These are phyloP conservation scores for Dimargaris verticillata DNA, from an alignment of 192 early-diverging fungal genomes.

Conservation along the genomic window DNA sequence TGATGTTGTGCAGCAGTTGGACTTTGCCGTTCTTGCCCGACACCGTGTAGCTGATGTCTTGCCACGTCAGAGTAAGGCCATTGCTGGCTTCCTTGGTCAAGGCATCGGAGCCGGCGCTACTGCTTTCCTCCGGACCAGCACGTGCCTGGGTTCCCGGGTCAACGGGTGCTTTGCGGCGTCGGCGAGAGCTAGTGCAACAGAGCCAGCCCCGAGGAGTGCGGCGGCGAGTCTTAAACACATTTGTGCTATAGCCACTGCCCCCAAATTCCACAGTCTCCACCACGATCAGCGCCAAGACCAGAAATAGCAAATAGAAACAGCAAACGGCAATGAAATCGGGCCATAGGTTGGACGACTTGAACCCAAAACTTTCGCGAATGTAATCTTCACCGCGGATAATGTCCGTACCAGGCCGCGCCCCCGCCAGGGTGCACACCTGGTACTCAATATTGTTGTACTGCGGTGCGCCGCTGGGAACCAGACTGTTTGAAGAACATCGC, in stretches of 20 bases:
- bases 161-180: conserved; percentile 1
- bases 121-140: conserved; percentile 13
- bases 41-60: conserved; percentile 40
- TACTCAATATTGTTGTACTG: conserved; percentile 26
- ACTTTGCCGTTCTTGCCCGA: conserved; percentile 27
- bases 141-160: conserved; percentile 12
- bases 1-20: conserved; percentile 43
- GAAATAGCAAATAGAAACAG: conserved; percentile 24
- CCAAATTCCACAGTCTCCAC: conserved; percentile 49
- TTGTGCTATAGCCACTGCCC: conserved; percentile 31
- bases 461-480: conserved; percentile 30
- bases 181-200: background rate
- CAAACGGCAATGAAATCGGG: conserved; percentile 39
- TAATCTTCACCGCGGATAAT: conserved; percentile 45
- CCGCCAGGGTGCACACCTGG: conserved; percentile 48
- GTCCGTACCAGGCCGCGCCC: conserved; percentile 31
- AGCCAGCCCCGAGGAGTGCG: conserved; percentile 12
- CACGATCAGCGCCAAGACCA: conserved; percentile 18
- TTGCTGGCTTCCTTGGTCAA: conserved; percentile 27
- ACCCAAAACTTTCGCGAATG: conserved; percentile 32
- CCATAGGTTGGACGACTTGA: conserved; percentile 39
- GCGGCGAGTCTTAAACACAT: conserved; percentile 29
- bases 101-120: conserved; percentile 14
- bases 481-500: conserved; percentile 16
- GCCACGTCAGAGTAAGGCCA: conserved; percentile 47